Conservation (phyloP, 208 protist species). For the Acanthamoeba castellanii region DNA sequence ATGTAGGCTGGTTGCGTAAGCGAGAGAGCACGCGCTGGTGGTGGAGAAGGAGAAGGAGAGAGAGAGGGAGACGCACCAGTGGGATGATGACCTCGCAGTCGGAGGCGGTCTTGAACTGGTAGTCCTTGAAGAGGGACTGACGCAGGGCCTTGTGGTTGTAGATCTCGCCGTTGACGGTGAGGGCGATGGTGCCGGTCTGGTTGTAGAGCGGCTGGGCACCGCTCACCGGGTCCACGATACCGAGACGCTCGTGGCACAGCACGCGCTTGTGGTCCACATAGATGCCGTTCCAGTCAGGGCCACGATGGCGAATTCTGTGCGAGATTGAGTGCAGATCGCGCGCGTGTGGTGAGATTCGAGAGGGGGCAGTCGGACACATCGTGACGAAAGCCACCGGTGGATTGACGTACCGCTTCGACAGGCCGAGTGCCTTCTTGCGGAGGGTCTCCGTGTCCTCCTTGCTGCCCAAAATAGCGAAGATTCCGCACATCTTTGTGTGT, state of each 20-base stretch:
- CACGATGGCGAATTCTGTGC: slow-evolving; percentile 86
- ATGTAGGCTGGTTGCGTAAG: neutral
- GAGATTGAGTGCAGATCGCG: neutral
- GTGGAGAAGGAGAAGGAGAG: neutral
- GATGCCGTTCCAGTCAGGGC: slow-evolving; percentile 91
- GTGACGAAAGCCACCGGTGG: neutral
- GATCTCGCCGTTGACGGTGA: slow-evolving; percentile 94
- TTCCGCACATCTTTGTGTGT: slow-evolving; percentile 87
- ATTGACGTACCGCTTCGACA: slow-evolving; percentile 76
- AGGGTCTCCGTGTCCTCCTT: slow-evolving; percentile 71
- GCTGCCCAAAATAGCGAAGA: slow-evolving; percentile 86
- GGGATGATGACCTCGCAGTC: slow-evolving; percentile 93
- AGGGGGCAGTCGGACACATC: neutral
- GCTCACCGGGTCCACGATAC: slow-evolving; percentile 89
- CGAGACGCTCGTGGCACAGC: slow-evolving; percentile 89
- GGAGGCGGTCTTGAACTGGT: slow-evolving; percentile 89
- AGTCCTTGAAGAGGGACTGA: slow-evolving; percentile 74
- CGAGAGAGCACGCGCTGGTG: neutral
- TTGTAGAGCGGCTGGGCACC: slow-evolving; percentile 89
- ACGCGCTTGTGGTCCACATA: slow-evolving; percentile 77
- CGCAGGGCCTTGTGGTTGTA: slow-evolving; percentile 92
- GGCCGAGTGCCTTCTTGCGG: slow-evolving; percentile 77
- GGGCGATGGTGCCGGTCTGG: slow-evolving; percentile 79
- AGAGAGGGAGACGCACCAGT: neutral
- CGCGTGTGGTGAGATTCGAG: neutral